Evolutionary conservation across 2,329 filamentous ascomycete species (phyloP).

Genomic region (Stagonosporopsis vannaccii): DNA sequence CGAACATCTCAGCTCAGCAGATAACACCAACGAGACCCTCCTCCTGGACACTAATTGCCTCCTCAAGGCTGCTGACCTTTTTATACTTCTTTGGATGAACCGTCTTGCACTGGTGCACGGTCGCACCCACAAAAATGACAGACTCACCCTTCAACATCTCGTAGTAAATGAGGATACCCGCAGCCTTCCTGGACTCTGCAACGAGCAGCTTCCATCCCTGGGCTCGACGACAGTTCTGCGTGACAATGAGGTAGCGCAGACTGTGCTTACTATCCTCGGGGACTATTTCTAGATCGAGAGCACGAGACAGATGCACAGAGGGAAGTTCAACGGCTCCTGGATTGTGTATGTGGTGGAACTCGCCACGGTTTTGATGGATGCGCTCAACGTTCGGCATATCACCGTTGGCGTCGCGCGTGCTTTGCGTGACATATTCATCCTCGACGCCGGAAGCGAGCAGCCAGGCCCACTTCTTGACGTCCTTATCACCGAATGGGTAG

Average conservation of each 20-base stretch:
- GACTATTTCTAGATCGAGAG: constrained; percentile 26
- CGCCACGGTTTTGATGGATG: constrained; percentile 12
- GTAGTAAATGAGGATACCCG: constrained; percentile 32
- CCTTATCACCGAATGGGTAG: constrained; percentile 33
- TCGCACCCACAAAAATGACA: constrained; percentile 31
- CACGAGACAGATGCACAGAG: constrained; percentile 30
- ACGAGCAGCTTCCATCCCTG: constrained; percentile 27
- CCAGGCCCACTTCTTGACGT: constrained; percentile 37
- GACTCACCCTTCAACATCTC: constrained; percentile 31
- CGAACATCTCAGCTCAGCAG: constrained; percentile 15
- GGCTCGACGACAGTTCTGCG: constrained; percentile 19
- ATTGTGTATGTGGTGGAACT: constrained; percentile 19
- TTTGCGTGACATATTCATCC: constrained; percentile 21
- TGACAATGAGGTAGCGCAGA: constrained; percentile 27
- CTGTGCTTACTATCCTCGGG: constrained; percentile 23
- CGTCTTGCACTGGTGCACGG: constrained; percentile 15
- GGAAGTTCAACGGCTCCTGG: constrained; percentile 19
- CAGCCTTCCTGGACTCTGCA: constrained; percentile 35
- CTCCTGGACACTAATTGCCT: constrained; percentile 14
- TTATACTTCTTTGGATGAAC: constrained; percentile 22
- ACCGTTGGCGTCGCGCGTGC: constrained; percentile 1
- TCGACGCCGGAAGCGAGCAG: constrained; percentile 26
- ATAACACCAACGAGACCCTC: constrained; percentile 27
- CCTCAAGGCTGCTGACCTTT: constrained; percentile 29
- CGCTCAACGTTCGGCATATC: constrained; percentile 6